Evolutionary conservation across 2,329 filamentous ascomycete genomes (phyloP).

Genomic region (Cladosporium velox): DNA sequence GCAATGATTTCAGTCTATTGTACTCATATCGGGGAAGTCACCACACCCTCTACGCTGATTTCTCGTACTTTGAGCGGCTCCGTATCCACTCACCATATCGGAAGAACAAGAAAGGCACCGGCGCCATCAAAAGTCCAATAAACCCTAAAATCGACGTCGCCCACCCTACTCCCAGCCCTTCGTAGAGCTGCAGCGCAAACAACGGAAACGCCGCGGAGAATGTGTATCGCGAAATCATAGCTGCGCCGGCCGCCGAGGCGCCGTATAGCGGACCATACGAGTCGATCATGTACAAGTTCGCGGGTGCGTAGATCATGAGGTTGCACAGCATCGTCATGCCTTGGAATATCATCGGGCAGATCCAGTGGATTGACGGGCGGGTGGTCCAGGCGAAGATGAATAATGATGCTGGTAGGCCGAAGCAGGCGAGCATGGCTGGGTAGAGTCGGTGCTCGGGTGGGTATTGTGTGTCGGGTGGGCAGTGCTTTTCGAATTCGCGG

Average conservation of each 20-base stretch:
- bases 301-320: slow-evolving; percentile 37
- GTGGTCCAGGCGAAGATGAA: slow-evolving; percentile 42
- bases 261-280: slow-evolving; percentile 44
- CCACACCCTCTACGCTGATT: slow-evolving; percentile 2
- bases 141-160: slow-evolving; percentile 45
- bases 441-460: slow-evolving; percentile 38
- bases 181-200: slow-evolving; percentile 45
- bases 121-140: slow-evolving; percentile 35
- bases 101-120: slow-evolving; percentile 37
- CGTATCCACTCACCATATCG: slow-evolving; percentile 29
- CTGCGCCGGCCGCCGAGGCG: slow-evolving; percentile 38
- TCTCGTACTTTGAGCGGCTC: slow-evolving; percentile 31
- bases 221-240: slow-evolving; percentile 35
- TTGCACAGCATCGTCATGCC: slow-evolving; percentile 28
- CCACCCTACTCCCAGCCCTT: slow-evolving; percentile 44
- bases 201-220: slow-evolving; percentile 42
- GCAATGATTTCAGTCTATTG: neutral
- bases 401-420: slow-evolving; percentile 36
- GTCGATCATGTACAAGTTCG: slow-evolving; percentile 46
- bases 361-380: slow-evolving; percentile 40
- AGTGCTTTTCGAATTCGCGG: slow-evolving; percentile 14
- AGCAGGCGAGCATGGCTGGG: slow-evolving; percentile 36
- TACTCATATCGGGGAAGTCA: neutral
- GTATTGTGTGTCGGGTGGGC: slow-evolving; percentile 22
- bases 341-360: slow-evolving; percentile 40